Conservation (phyloP, 106 monocot genomes). For the Phalaenopsis aphrodite region DNA sequence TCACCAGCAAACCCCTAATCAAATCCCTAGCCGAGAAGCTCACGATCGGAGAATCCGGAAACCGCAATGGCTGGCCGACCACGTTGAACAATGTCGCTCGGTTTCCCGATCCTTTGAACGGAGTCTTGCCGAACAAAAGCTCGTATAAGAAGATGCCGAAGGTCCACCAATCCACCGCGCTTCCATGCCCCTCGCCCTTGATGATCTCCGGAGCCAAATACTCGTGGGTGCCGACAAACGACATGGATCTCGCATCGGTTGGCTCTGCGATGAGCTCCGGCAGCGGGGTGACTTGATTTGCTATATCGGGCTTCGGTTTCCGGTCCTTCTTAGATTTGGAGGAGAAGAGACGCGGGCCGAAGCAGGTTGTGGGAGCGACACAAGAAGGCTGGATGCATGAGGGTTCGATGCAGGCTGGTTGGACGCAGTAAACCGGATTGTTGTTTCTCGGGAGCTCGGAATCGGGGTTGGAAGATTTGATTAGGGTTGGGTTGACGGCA, state of each 20-base stretch:
- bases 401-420: conserved; percentile 30
- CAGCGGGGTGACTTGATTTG: conserved; percentile 22
- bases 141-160: conserved; percentile 18
- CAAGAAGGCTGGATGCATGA: conserved; percentile 33
- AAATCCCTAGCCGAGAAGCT: conserved; percentile 7
- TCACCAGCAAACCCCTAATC: conserved; percentile 14
- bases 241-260: conserved; percentile 44
- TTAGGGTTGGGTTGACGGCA: conserved; percentile 29
- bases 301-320: conserved; percentile 25
- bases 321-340: conserved; percentile 38
- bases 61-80: conserved; percentile 22
- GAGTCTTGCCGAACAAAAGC: conserved; percentile 13
- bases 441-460: conserved; percentile 8
- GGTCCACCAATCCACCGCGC: conserved; percentile 21
- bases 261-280: conserved; percentile 47
- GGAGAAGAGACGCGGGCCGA: conserved; percentile 28
- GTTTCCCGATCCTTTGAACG: conserved; percentile 18
- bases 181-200: conserved; percentile 18
- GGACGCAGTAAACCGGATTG: conserved; percentile 25
- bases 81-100: conserved; percentile 32
- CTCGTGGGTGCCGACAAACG: conserved; percentile 45
- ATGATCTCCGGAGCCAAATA: conserved; percentile 23
- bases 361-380: conserved; percentile 26
- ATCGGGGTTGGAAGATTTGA: conserved; percentile 30
- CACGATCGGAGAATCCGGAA: conserved; percentile 10